Evolutionary conservation across 176 grass and related monocot species (phyloP).

Genomic region (Carex pumila): DNA sequence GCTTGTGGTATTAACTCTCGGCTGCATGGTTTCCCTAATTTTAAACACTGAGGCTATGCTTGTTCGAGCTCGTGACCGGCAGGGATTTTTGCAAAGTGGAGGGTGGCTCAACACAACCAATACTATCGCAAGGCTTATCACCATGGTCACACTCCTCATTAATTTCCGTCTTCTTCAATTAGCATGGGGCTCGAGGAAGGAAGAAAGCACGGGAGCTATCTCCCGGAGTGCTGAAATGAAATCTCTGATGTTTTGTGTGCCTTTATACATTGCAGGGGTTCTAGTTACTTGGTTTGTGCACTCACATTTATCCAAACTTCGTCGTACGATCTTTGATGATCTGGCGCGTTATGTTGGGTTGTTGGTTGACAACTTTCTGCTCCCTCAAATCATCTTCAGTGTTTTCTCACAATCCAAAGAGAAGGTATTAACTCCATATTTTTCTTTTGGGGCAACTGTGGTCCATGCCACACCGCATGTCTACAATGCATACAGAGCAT

Average conservation of each 20-base stretch:
- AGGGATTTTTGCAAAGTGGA: constrained; percentile 21
- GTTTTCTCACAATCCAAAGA: constrained; percentile 51
- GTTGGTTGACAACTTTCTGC: constrained; percentile 68
- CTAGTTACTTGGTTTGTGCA: background rate
- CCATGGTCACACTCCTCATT: constrained; percentile 60
- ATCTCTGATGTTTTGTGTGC: constrained; percentile 51
- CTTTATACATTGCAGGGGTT: constrained; percentile 56
- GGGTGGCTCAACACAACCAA: constrained; percentile 81
- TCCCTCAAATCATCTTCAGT: constrained; percentile 71
- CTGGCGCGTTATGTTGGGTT: constrained; percentile 53
- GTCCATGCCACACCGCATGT: constrained; percentile 56
- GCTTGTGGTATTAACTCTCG: constrained; percentile 20
- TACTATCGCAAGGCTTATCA: constrained; percentile 67
- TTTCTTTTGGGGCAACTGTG: constrained; percentile 62
- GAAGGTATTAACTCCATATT: constrained; percentile 38
- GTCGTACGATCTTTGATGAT: constrained; percentile 47
- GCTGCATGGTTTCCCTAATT: constrained; percentile 69
- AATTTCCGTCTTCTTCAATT: constrained; percentile 73
- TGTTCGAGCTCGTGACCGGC: constrained; percentile 43
- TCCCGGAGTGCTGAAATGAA: constrained; percentile 60
- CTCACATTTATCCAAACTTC: background rate
- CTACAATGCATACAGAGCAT: constrained; percentile 55
- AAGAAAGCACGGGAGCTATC: constrained; percentile 26
- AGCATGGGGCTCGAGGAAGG: constrained; percentile 49
- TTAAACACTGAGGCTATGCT: constrained; percentile 76